Conservation (phyloP, 2,329 filamentous ascomycete genomes). For the Graphilbum ipis-grandicollis region DNA sequence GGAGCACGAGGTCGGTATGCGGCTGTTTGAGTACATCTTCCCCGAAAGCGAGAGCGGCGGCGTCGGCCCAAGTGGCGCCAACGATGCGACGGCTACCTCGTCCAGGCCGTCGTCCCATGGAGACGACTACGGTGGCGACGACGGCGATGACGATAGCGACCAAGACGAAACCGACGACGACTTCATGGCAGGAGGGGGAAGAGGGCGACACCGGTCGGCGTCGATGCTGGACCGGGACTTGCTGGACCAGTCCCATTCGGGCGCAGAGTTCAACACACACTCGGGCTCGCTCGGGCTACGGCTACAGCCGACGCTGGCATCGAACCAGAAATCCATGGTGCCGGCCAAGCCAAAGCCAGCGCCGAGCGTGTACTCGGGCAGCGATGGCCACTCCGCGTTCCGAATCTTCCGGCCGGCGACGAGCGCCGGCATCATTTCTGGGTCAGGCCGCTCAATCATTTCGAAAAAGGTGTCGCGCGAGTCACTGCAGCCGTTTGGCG, state of each 20-base stretch:
- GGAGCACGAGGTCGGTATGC: conserved; percentile 81
- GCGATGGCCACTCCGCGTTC: conserved; percentile 25
- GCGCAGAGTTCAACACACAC: conserved; percentile 29
- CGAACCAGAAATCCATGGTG: conserved; percentile 20
- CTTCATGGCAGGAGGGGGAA: not conserved
- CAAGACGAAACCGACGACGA: conserved; percentile 21
- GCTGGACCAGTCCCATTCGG: too few relatives aligned
- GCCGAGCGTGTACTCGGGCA: conserved; percentile 29
- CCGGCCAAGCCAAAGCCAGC: conserved; percentile 25
- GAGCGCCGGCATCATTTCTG: conserved; percentile 14
- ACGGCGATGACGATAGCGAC: conserved; percentile 23
- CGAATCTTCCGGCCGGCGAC: conserved; percentile 29
- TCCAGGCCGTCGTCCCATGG: not conserved
- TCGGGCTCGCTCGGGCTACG: conserved; percentile 66
- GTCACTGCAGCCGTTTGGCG: conserved; percentile 26
- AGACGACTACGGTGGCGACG: conserved; percentile 17
- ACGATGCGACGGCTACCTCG: not conserved
- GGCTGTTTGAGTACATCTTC: conserved; percentile 94
- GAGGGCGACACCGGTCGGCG: not conserved
- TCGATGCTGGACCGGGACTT: not conserved
- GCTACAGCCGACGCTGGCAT: conserved; percentile 64
- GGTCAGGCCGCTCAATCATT: conserved; percentile 8
- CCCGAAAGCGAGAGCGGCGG: conserved; percentile 23
- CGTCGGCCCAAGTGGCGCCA: not conserved
- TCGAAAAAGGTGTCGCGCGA: conserved; percentile 38